phyloP scores from a whole-genome alignment of 2,329 filamentous ascomycete genomes.

The Arthrobotrys entomopaga region DNA sequence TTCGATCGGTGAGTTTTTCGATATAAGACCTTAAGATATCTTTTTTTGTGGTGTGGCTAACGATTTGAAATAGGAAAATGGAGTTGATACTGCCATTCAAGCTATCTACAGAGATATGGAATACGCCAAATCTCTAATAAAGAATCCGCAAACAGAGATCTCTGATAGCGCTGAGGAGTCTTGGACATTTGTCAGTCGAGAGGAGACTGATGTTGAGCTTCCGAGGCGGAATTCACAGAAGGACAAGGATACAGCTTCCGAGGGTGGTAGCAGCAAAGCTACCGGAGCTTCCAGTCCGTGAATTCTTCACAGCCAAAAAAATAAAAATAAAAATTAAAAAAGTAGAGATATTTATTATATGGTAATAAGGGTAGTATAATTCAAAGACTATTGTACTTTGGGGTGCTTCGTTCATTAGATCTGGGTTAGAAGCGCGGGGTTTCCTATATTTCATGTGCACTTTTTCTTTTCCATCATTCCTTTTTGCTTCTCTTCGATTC shows the following conservation, averaged over 20 bases:
- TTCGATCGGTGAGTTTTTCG: slow-evolving; percentile 76
- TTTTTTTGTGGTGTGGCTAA: slow-evolving; percentile 57
- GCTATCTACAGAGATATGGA: slow-evolving; percentile 94
- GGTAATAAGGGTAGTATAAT: slow-evolving; percentile 44
- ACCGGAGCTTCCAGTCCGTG: slow-evolving; percentile 25
- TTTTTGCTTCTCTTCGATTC: slow-evolving; percentile 10
- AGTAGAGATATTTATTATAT: slow-evolving; percentile 9
- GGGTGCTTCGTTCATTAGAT: slow-evolving; percentile 51
- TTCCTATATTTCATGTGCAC: slow-evolving; percentile 3
- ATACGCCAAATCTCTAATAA: slow-evolving; percentile 86
- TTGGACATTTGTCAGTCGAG: slow-evolving; percentile 85
- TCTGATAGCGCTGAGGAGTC: slow-evolving; percentile 77
- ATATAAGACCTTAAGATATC: slow-evolving; percentile 23
- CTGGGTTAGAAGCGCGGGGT: slow-evolving; percentile 42
- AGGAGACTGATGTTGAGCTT: slow-evolving; percentile 66
- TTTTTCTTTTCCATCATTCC: slow-evolving; percentile 12
- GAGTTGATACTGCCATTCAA: slow-evolving; percentile 89
- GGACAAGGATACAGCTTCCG: slow-evolving; percentile 52
- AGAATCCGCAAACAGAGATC: slow-evolving; percentile 65
- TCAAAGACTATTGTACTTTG: slow-evolving; percentile 43
- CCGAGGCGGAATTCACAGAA: slow-evolving; percentile 45
- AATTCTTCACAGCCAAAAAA: slow-evolving; percentile 4
- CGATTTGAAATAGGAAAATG: slow-evolving; percentile 74
- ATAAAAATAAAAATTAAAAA: slow-evolving; percentile 6
- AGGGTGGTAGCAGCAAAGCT: slow-evolving; percentile 33